Evolutionary conservation across 495 filamentous ascomycete genomes (phyloP).

Genomic region (Hypoxylon crocopeplum): DNA sequence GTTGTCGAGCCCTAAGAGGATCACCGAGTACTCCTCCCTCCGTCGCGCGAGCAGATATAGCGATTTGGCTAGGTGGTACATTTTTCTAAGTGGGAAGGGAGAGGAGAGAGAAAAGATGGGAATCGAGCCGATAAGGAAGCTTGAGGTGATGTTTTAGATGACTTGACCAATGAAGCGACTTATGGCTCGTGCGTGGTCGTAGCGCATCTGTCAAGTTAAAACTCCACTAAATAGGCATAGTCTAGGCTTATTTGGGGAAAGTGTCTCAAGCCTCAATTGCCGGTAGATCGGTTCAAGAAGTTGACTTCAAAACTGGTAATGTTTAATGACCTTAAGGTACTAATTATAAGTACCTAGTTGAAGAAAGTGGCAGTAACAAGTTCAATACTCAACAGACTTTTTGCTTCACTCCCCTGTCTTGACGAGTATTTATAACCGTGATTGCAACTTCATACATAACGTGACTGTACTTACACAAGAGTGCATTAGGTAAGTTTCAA

Average conservation of each 20-base stretch:
- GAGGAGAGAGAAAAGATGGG: neutral
- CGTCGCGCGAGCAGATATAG: conserved; percentile 92
- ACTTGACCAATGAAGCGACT: conserved; percentile 16
- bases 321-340: too few species aligned
- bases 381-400: too few species aligned
- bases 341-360: too few species aligned
- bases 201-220: neutral
- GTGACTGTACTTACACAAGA: too few species aligned
- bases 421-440: too few species aligned
- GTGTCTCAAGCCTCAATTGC: too few species aligned
- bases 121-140: conserved; percentile 4
- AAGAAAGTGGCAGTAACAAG: too few species aligned
- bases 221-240: neutral
- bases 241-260: neutral
- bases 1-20: conserved; percentile 96
- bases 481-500: too few species aligned
- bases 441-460: too few species aligned
- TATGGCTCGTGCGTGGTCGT: neutral
- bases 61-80: conserved; percentile 97
- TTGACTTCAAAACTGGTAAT: too few species aligned
- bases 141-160: conserved; percentile 21
- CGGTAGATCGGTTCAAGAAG: too few species aligned
- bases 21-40: conserved; percentile 98
- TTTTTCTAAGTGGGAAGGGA: conserved; percentile 42
- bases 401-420: too few species aligned